Conservation (phyloP, 257 asterid genomes). For the Solanum rostratum region DNA sequence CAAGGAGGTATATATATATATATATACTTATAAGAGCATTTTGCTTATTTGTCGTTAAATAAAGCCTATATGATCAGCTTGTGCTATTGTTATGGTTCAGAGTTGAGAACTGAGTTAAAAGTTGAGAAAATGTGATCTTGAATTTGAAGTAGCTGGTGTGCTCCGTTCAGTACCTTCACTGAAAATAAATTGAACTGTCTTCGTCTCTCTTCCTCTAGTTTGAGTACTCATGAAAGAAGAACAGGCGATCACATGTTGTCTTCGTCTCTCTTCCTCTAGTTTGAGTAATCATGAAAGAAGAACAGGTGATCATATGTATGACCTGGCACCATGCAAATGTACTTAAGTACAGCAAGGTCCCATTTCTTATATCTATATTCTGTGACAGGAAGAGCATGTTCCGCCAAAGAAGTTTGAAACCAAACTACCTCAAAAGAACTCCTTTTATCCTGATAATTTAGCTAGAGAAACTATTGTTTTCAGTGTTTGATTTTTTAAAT, state of each 20-base stretch:
- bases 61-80: neutral
- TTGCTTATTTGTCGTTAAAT: neutral
- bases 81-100: neutral
- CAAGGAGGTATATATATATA: slow-evolving; percentile 51
- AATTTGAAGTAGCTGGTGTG: neutral
- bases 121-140: neutral
- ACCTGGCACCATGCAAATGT: neutral
- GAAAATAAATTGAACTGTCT: neutral
- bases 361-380: neutral
- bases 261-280: neutral
- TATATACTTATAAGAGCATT: neutral
- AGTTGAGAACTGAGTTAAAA: neutral
- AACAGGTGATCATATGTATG: neutral
- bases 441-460: neutral
- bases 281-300: neutral
- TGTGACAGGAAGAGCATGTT: neutral
- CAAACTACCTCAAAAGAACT: neutral
- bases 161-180: neutral
- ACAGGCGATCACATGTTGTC: too few relatives aligned
- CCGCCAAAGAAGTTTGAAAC: neutral
- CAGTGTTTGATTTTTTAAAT: neutral
- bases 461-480: neutral
- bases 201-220: neutral
- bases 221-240: neutral
- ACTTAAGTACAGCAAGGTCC: neutral